Conservation (phyloP, 768 basidiomycete species). For the Kwoniella mangroviensis region DNA sequence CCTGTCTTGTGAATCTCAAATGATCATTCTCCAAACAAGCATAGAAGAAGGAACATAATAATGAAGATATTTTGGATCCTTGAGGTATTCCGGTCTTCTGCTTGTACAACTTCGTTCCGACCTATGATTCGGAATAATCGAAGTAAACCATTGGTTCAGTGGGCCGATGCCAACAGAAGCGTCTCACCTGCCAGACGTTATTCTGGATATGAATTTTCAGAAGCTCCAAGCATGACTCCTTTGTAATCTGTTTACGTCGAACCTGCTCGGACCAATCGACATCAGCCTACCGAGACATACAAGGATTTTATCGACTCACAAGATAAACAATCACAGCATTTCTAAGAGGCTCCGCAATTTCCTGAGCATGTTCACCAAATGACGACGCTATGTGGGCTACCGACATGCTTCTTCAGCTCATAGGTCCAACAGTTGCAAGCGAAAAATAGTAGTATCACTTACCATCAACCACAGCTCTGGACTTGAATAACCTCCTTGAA, state of each 20-base stretch:
- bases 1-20: constrained; percentile 64
- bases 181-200: constrained; percentile 82
- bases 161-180: no score
- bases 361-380: constrained; percentile 72
- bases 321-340: constrained; percentile 86
- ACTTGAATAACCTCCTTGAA: constrained; percentile 46
- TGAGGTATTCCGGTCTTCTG: constrained; percentile 97
- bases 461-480: constrained; percentile 41
- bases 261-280: constrained; percentile 59
- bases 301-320: constrained; percentile 58
- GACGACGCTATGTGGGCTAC: constrained; percentile 72
- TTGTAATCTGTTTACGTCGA: constrained; percentile 64
- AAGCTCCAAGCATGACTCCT: constrained; percentile 69
- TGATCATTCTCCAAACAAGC: constrained; percentile 77
- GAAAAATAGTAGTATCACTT: neutral
- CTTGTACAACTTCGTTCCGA: constrained; percentile 60
- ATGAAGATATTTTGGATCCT: constrained; percentile 89
- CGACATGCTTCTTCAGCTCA: neutral
- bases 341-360: constrained; percentile 70
- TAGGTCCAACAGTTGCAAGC: neutral
- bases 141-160: neutral
- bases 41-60: constrained; percentile 95
- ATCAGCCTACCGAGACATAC: neutral
- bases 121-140: constrained; percentile 13
- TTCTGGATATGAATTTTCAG: constrained; percentile 88